A percentile compares a stretch with the other conserved stretches of the same genome.
phyloP scores from a whole-genome alignment of 306 rosid species.

The Quercus robur region DNA sequence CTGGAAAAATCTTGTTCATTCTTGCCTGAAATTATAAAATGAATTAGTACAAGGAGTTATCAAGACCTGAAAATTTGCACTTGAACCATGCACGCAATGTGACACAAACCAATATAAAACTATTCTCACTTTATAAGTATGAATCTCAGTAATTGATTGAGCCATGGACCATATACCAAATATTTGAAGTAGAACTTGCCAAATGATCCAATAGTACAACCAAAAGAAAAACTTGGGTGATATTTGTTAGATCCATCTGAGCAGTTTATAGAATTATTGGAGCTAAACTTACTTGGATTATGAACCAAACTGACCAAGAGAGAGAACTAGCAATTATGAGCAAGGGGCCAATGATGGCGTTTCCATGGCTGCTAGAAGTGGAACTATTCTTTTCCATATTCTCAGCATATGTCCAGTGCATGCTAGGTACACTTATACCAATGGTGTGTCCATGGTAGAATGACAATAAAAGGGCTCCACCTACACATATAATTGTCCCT shows the following conservation, averaged over 20 bases:
- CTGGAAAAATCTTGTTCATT: conserved; percentile 61
- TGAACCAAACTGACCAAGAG: conserved; percentile 64
- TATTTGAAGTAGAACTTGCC: no score
- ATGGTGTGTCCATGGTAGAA: conserved; percentile 73
- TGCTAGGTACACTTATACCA: conserved; percentile 43
- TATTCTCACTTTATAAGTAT: no score
- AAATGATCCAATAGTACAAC: no score
- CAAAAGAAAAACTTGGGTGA: neutral
- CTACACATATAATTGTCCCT: conserved; percentile 67
- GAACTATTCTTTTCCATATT: conserved; percentile 17
- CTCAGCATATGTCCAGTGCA: conserved; percentile 68
- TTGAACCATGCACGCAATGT: no score
- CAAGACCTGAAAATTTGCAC: no score
- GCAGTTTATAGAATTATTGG: no score
- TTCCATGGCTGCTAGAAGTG: conserved; percentile 5
- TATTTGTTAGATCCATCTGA: no score
- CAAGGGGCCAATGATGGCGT: conserved; percentile 42
- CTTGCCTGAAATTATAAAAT: conserved; percentile 47
- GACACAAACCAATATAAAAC: no score
- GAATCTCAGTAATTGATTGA: no score
- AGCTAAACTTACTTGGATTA: conserved; percentile 50
- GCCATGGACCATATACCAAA: no score
- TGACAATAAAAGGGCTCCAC: conserved; percentile 74
- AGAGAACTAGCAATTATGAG: conserved; percentile 40
- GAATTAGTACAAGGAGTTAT: no score